Evolutionary conservation across 768 basidiomycete genomes (phyloP).

Genomic region (Suillus weaverae): DNA sequence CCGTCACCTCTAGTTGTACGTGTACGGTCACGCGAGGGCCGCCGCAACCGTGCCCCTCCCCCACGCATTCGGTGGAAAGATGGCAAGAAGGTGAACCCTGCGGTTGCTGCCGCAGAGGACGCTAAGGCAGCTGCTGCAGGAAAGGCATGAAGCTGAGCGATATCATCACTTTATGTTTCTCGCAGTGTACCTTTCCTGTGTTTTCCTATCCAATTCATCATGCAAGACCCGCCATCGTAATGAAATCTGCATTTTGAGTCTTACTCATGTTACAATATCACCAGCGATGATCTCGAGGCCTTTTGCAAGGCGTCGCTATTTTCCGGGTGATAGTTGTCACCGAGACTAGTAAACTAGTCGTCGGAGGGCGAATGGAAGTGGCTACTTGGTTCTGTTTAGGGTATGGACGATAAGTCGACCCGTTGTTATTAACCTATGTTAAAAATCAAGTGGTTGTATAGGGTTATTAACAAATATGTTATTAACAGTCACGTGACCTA

Average conservation of each 20-base stretch:
- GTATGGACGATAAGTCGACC: too few relatives aligned
- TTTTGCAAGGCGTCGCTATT: too few relatives aligned
- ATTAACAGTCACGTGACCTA: too few relatives aligned
- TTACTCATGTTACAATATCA: too few relatives aligned
- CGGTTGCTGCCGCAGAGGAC: constrained; percentile 90
- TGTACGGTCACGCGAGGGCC: constrained; percentile 92
- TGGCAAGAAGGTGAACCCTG: constrained; percentile 94
- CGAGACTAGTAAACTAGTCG: too few relatives aligned
- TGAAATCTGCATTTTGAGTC: neutral
- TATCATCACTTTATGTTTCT: constrained; percentile 12
- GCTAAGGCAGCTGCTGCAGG: constrained; percentile 61
- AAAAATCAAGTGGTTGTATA: too few relatives aligned
- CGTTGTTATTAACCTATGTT: too few relatives aligned
- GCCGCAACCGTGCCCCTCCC: constrained; percentile 97
- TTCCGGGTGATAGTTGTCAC: too few relatives aligned
- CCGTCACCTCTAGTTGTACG: constrained; percentile 77
- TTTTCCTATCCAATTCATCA: constrained; percentile 4
- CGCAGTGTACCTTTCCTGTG: constrained; percentile 18
- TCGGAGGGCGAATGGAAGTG: too few relatives aligned
- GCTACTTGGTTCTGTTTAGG: too few relatives aligned
- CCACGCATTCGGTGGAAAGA: constrained; percentile 95
- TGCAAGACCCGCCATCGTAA: neutral
- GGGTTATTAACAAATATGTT: too few relatives aligned
- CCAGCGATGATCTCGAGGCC: too few relatives aligned
- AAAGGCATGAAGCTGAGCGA: constrained; percentile 46